These are phyloP conservation scores for Anastatica hierochuntica DNA, from an alignment of 345 rosid species.

Conservation along the genomic window DNA sequence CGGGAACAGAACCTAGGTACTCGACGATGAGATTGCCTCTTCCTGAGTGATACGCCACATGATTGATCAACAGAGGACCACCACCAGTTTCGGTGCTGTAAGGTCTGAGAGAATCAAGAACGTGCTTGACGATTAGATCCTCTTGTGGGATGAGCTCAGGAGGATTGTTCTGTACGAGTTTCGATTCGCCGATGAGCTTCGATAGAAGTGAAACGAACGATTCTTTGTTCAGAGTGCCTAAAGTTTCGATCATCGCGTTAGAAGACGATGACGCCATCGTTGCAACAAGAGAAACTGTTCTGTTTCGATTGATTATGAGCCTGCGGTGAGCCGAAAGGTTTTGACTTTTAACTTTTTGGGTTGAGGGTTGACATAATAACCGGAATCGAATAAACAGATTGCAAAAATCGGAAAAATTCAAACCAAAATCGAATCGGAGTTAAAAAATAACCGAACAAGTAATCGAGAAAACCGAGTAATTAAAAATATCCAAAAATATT, in stretches of 20 bases:
- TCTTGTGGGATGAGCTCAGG: slow-evolving; percentile 90
- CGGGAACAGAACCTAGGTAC: slow-evolving; percentile 86
- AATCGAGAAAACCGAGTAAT: too few relatives aligned
- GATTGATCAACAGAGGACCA: slow-evolving; percentile 71
- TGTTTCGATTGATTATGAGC: too few relatives aligned
- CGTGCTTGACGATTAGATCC: slow-evolving; percentile 73
- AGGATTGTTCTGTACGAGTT: slow-evolving; percentile 79
- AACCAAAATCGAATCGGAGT: too few relatives aligned
- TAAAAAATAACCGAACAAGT: too few relatives aligned
- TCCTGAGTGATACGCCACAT: slow-evolving; percentile 54
- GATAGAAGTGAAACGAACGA: slow-evolving; percentile 53
- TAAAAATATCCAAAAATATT: too few relatives aligned
- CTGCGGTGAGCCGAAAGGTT: too few relatives aligned
- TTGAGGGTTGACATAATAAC: too few relatives aligned
- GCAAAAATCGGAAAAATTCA: too few relatives aligned
- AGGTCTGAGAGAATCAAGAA: slow-evolving; percentile 66
- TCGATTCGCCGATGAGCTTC: slow-evolving; percentile 78
- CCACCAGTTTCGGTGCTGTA: slow-evolving; percentile 71
- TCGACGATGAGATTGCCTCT: slow-evolving; percentile 95
- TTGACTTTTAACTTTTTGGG: too few relatives aligned
- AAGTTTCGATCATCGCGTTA: slow-evolving; percentile 25
- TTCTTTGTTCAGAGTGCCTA: slow-evolving; percentile 57
- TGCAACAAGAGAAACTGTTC: too few relatives aligned
- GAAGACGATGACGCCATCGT: slow-evolving; percentile 17
- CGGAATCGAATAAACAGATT: too few relatives aligned